Conservation (phyloP, 352 stramenopile genomes). For the Synura sp. region DNA sequence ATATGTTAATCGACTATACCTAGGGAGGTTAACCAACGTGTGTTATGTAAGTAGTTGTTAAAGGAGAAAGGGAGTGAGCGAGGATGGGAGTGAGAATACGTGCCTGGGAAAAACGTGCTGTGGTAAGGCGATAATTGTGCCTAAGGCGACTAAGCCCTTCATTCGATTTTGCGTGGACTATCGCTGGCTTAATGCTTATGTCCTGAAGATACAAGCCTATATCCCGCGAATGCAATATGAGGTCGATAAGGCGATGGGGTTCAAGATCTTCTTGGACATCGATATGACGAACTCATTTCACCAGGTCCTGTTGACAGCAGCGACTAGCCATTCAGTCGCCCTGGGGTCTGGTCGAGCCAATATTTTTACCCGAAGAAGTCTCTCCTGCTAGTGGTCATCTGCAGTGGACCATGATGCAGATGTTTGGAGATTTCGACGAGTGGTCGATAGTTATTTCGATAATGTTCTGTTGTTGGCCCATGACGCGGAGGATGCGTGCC, state of each 20-base stretch:
- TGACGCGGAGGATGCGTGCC: constrained; percentile 22
- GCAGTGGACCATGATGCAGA: background rate
- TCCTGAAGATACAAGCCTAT: background rate
- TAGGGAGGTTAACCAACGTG: no score
- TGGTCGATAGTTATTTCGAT: constrained; percentile 37
- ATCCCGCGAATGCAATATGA: background rate
- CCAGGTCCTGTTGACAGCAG: background rate
- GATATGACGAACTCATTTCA: constrained; percentile 15
- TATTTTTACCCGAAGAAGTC: constrained; percentile 29
- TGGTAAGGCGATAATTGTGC: no score
- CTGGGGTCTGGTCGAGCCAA: constrained; percentile 3
- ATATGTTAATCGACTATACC: no score
- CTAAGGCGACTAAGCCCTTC: background rate
- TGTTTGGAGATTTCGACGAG: background rate
- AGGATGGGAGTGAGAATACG: no score
- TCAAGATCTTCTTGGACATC: constrained; percentile 30
- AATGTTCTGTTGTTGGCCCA: constrained; percentile 20
- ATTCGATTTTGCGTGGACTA: constrained; percentile 35
- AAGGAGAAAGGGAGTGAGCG: no score
- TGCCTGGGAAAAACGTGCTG: no score
- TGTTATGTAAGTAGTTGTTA: no score
- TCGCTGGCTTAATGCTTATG: background rate
- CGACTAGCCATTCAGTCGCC: constrained; percentile 14
- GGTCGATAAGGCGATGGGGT: background rate
- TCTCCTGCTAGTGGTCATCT: background rate